Evolutionary conservation across 1,284 basidiomycete species (phyloP).

Genomic region (Trichosporon inkin): DNA sequence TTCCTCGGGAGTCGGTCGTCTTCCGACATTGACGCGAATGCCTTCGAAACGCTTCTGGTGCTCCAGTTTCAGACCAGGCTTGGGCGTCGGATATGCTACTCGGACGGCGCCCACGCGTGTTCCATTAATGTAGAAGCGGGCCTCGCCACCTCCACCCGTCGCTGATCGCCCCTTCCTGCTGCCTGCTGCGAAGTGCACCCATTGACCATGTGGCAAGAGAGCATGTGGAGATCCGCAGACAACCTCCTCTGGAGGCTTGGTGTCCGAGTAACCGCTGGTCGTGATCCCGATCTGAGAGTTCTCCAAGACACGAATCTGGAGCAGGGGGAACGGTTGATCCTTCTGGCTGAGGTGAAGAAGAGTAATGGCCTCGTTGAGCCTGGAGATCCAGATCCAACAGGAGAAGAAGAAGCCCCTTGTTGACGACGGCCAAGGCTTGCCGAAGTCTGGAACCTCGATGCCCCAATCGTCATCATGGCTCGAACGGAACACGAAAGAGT

Average conservation of each 20-base stretch:
- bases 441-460: slow-evolving; percentile 37
- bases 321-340: slow-evolving; percentile 26
- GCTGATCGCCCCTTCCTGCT: slow-evolving; percentile 31
- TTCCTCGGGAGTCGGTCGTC: slow-evolving; percentile 2
- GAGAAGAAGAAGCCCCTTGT: slow-evolving; percentile 45
- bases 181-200: slow-evolving; percentile 46
- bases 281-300: slow-evolving; percentile 47
- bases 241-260: slow-evolving; percentile 30
- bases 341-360: slow-evolving; percentile 39
- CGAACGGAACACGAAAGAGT: slow-evolving; percentile 39
- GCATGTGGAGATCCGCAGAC: slow-evolving; percentile 44
- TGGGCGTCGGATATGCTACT: slow-evolving; percentile 34
- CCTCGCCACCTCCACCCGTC: slow-evolving; percentile 30
- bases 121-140: slow-evolving; percentile 43
- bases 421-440: slow-evolving; percentile 37
- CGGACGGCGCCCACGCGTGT: slow-evolving; percentile 40
- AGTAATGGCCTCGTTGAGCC: slow-evolving; percentile 42
- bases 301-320: slow-evolving; percentile 45
- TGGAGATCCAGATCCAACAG: slow-evolving; percentile 45
- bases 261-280: slow-evolving; percentile 19
- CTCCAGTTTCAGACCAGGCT: slow-evolving; percentile 10
- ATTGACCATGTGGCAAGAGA: slow-evolving; percentile 46
- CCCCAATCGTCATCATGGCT: slow-evolving; percentile 34
- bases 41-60: slow-evolving; percentile 8
- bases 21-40: slow-evolving; percentile 16